These are phyloP conservation scores for Tylopilus intermedius DNA, from an alignment of 768 basidiomycete genomes.

Conservation along the genomic window DNA sequence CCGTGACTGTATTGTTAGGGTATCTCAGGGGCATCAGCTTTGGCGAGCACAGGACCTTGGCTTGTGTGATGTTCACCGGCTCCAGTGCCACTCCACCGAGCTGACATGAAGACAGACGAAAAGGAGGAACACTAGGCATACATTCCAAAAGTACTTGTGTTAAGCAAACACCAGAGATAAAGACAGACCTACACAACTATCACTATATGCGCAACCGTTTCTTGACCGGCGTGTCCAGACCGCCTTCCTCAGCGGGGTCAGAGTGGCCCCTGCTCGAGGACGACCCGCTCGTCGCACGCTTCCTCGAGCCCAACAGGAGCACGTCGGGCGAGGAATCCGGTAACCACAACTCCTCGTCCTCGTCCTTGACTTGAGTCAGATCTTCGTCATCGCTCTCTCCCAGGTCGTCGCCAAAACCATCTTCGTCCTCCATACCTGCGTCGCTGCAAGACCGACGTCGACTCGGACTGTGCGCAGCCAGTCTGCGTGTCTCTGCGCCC, in stretches of 20 bases:
- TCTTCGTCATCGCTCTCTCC: slow-evolving; percentile 8
- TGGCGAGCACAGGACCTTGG: too few relatives aligned
- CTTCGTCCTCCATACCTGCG: not conserved
- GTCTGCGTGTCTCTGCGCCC: slow-evolving; percentile 4
- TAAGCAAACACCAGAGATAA: not conserved
- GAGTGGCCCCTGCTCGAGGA: slow-evolving; percentile 23
- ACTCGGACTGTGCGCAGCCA: slow-evolving; percentile 5
- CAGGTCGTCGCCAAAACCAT: not conserved
- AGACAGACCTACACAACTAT: slow-evolving; percentile 3
- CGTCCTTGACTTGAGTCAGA: slow-evolving; percentile 11
- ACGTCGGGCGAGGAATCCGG: slow-evolving; percentile 41
- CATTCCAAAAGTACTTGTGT: not conserved
- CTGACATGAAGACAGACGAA: too few relatives aligned
- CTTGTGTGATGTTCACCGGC: too few relatives aligned
- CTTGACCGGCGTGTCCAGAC: slow-evolving; percentile 21
- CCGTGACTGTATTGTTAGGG: too few relatives aligned
- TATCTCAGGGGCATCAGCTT: too few relatives aligned
- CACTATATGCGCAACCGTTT: slow-evolving; percentile 22
- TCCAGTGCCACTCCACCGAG: too few relatives aligned
- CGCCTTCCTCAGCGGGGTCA: slow-evolving; percentile 11
- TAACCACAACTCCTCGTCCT: slow-evolving; percentile 39
- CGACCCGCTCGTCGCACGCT: slow-evolving; percentile 24
- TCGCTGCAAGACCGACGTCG: slow-evolving; percentile 6
- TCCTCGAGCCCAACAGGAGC: slow-evolving; percentile 28
- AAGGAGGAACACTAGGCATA: not conserved